A percentile compares a stretch with the other conserved stretches of the same genome.
These are phyloP conservation scores for Leptomonas pyrrhocoris DNA, from an alignment of 208 protist species.

Conservation along the genomic window DNA sequence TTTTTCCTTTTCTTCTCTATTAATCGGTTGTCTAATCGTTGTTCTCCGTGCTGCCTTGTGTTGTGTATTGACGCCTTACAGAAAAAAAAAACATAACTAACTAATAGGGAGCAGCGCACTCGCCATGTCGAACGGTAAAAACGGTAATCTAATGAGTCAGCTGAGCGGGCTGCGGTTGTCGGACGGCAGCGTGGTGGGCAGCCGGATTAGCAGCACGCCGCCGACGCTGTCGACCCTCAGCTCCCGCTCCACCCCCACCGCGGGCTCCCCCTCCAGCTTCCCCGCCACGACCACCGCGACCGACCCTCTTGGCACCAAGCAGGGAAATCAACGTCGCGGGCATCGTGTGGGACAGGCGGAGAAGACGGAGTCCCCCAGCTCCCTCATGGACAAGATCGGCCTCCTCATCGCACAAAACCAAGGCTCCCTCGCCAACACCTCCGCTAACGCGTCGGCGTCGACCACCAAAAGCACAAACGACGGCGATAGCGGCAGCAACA, in stretches of 20 bases:
- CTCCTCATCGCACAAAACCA: constrained; percentile 37
- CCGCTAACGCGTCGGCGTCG: neutral
- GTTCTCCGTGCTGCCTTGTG: neutral
- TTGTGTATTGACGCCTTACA: neutral
- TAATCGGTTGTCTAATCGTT: neutral
- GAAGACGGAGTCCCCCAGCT: constrained; percentile 13
- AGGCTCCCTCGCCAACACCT: constrained; percentile 5
- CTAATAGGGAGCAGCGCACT: neutral
- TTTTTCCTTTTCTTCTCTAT: neutral
- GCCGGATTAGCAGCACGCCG: constrained; percentile 27
- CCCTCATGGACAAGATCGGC: constrained; percentile 32
- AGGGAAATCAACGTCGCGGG: constrained; percentile 21
- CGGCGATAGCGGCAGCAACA: constrained; percentile 13
- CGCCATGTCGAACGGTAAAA: constrained; percentile 25
- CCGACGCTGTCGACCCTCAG: constrained; percentile 22
- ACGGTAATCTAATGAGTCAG: constrained; percentile 36
- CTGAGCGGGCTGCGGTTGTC: constrained; percentile 51
- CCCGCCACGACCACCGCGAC: constrained; percentile 4
- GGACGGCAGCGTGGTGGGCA: constrained; percentile 40
- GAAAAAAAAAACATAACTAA: constrained; percentile 3
- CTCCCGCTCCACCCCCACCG: constrained; percentile 7
- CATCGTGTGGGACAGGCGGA: neutral
- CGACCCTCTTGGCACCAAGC: constrained; percentile 4
- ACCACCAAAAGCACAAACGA: constrained; percentile 2
- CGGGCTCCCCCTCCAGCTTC: constrained; percentile 27